phyloP scores from a whole-genome alignment of 208 protist genomes.

The Leishmania arabica region DNA sequence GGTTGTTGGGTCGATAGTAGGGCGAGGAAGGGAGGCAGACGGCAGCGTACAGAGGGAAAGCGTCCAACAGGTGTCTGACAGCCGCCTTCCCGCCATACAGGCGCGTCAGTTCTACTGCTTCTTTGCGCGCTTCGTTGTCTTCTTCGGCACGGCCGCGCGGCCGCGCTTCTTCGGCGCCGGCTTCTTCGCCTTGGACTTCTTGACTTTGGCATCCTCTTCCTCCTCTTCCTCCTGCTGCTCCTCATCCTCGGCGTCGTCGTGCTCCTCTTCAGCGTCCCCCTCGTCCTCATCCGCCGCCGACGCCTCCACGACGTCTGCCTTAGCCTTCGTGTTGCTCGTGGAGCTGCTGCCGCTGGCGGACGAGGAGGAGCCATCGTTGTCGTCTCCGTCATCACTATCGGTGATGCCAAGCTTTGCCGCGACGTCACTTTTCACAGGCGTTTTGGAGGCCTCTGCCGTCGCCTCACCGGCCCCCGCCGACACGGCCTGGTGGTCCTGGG shows the following conservation, averaged over 20 bases:
- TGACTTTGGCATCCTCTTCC: conserved; percentile 8
- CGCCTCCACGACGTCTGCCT: conserved; percentile 8
- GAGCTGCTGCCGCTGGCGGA: conserved; percentile 21
- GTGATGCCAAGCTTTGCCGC: conserved; percentile 33
- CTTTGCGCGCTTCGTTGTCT: conserved; percentile 56
- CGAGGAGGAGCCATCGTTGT: conserved; percentile 29
- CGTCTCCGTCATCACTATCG: conserved; percentile 36
- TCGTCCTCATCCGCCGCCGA: background rate
- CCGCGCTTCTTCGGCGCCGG: conserved; percentile 35
- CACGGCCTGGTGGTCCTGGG: conserved; percentile 7
- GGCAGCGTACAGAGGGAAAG: background rate
- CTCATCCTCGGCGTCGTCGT: conserved; percentile 13
- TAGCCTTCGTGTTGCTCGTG: conserved; percentile 2
- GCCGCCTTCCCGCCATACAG: background rate
- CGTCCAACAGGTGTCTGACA: background rate
- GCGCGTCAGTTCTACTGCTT: conserved; percentile 24
- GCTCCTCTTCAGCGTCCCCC: conserved; percentile 13
- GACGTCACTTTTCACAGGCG: conserved; percentile 5
- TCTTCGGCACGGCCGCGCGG: conserved; percentile 37
- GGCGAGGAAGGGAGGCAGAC: background rate
- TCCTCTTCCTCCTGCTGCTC: conserved; percentile 15
- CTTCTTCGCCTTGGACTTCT: conserved; percentile 26
- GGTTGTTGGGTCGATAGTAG: background rate
- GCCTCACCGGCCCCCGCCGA: background rate
- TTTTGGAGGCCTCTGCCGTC: background rate